Evolutionary conservation across 176 grass and related monocot genomes (phyloP).

Genomic region (Bonia amplexicaulis): DNA sequence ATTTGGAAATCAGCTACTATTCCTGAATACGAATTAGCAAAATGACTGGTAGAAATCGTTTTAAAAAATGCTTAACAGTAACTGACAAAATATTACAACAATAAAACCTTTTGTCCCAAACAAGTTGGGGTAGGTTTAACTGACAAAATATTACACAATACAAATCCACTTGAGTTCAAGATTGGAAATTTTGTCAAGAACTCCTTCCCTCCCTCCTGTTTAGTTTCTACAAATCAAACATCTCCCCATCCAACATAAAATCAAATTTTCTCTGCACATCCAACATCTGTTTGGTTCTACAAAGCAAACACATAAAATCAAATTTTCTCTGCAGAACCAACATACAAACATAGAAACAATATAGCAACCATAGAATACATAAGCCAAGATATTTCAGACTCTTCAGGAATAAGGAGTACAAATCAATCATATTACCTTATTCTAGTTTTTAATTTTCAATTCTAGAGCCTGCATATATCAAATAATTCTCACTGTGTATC

Average conservation of each 20-base stretch:
- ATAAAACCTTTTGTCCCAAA: too few species aligned
- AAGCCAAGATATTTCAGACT: neutral
- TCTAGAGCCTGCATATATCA: neutral
- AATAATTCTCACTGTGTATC: neutral
- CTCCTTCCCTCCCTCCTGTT: constrained; percentile 4
- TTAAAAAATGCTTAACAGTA: constrained; percentile 3
- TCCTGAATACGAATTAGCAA: neutral
- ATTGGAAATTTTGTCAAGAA: neutral
- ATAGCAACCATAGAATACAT: neutral
- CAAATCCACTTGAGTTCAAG: neutral
- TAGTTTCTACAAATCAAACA: constrained; percentile 14
- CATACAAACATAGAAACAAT: neutral
- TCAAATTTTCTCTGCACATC: neutral
- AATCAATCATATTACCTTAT: neutral
- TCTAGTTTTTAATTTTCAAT: neutral
- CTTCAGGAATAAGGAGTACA: constrained; percentile 7
- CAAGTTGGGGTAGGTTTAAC: neutral
- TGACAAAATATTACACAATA: neutral
- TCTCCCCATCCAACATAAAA: neutral
- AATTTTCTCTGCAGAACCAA: constrained; percentile 8
- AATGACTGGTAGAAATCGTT: neutral
- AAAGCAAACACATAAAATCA: neutral
- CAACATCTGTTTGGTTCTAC: neutral
- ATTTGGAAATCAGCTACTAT: neutral
- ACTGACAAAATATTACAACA: neutral